These are phyloP conservation scores for Solidago caesia DNA, from an alignment of 129 eudicot genomes.

Conservation along the genomic window DNA sequence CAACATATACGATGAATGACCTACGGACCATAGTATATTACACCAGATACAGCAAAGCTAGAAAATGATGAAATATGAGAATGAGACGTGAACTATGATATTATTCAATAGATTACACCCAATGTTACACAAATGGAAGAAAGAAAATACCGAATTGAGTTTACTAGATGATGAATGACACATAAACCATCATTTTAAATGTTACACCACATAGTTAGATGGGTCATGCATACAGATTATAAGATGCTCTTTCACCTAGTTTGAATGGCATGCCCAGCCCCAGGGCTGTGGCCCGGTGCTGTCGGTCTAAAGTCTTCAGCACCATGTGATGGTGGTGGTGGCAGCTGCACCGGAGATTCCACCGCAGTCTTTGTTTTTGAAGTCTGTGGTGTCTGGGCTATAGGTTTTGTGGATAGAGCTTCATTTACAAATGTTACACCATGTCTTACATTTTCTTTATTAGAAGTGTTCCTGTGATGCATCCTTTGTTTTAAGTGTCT, in stretches of 20 bases:
- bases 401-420: conserved; percentile 30
- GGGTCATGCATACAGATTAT: conserved; percentile 13
- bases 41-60: background rate
- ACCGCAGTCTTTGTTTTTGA: conserved; percentile 14
- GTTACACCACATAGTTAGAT: conserved; percentile 13
- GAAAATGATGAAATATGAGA: background rate
- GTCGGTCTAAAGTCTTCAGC: conserved; percentile 64
- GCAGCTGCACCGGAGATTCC: conserved; percentile 22
- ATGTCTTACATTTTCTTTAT: conserved; percentile 10
- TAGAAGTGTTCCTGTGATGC: conserved; percentile 16
- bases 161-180: conserved; percentile 18
- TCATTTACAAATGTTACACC: conserved; percentile 29
- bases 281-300: conserved; percentile 80
- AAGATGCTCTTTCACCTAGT: conserved; percentile 28
- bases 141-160: background rate
- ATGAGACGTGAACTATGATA: background rate
- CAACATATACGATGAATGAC: conserved; percentile 10
- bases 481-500: conserved; percentile 34
- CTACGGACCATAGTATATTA: background rate
- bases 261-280: conserved; percentile 61
- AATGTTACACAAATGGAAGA: background rate
- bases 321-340: conserved; percentile 46
- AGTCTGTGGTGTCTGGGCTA: conserved; percentile 35
- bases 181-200: conserved; percentile 5
- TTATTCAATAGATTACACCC: background rate